Base-by-base conservation (phyloP, 1,284 basidiomycete species). In the Stygiomarasmius scandens region DNA sequence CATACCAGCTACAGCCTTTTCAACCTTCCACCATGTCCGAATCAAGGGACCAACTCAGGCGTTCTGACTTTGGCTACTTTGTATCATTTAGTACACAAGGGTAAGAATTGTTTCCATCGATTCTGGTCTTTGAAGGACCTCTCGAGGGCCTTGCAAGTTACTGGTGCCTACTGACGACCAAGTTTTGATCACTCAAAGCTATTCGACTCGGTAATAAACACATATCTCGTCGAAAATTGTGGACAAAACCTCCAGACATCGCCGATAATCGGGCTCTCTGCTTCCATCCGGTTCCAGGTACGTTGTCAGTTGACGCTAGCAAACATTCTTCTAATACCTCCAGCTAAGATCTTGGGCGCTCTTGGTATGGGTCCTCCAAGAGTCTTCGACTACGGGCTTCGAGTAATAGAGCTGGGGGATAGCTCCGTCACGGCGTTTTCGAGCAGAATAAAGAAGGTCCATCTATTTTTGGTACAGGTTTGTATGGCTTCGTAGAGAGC, bases 171-270 rank as follows among this genome's bases (percentile, higher is more conserved):
- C 48, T 52, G 44, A 45, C 6, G 29, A 14, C 45, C 46, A n/a
- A 45, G 22, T 23, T 11, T 45, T 67, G 87, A 89, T 66, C 78
- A 89, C 53, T n/a, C n/a, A n/a, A n/a, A n/a, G n/a, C n/a, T n/a
- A n/a, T 89, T 91, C 68, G 89, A 91, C 72, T 89, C 88, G 5
- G 74, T 90, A 64, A 75, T 91, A 68, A 92, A 92, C 68, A 80
- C 86, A 5, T 90, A 88, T 67, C 81, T 90, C 61, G 84, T 88
- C 46, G 71, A 81, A 55, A 71, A 76, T 34, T 89, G 87, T 60
- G 78, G 75, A 2, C 74, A 84, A 25, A 69, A 77, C n/a, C 86
- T 86, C 0, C 70, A 74, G 3, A 65, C 70, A 9, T 82, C 85
- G 0, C 69, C 75, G 0, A 73, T 76, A 19, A 89, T 91, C 41